Percentiles rank a stretch among this genome's conserved stretches.
phyloP scores from a whole-genome alignment of 108 stramenopile genomes.

The Discostella pseudostelligera region DNA sequence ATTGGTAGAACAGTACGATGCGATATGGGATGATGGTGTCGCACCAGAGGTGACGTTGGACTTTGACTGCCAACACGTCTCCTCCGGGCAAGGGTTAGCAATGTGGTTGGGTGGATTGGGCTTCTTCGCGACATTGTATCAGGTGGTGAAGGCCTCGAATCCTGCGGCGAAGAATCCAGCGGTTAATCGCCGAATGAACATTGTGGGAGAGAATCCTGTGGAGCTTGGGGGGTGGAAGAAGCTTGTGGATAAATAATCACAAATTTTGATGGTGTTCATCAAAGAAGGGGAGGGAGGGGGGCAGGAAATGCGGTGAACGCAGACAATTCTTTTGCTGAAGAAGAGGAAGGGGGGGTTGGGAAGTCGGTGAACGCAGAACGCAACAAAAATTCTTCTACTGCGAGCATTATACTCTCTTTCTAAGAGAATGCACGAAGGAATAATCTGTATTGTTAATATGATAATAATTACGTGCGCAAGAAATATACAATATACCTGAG shows the following conservation, averaged over 20 bases:
- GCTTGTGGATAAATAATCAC: constrained; percentile 8
- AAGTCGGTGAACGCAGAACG: no score
- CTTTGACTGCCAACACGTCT: constrained; percentile 92
- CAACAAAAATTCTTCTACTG: no score
- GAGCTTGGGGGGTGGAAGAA: constrained; percentile 37
- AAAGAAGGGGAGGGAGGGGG: neutral
- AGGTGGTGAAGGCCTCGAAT: constrained; percentile 61
- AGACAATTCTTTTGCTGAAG: neutral
- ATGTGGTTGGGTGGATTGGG: constrained; percentile 84
- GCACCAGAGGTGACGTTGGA: constrained; percentile 94
- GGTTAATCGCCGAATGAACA: constrained; percentile 37
- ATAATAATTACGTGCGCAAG: neutral
- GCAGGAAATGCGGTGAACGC: neutral
- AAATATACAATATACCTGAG: neutral
- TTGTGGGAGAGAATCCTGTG: constrained; percentile 31
- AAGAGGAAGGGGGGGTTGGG: no score
- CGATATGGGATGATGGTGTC: constrained; percentile 95
- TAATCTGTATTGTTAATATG: constrained; percentile 4
- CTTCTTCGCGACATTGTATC: constrained; percentile 66
- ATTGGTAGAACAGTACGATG: constrained; percentile 91
- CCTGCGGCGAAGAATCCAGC: constrained; percentile 70
- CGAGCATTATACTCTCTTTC: neutral
- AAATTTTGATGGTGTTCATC: neutral
- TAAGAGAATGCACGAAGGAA: neutral
- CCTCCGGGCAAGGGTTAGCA: constrained; percentile 67